A percentile compares a stretch with the other conserved stretches of the same genome.
phyloP scores from a whole-genome alignment of 345 rosid genomes.

The Isatis tinctoria region DNA sequence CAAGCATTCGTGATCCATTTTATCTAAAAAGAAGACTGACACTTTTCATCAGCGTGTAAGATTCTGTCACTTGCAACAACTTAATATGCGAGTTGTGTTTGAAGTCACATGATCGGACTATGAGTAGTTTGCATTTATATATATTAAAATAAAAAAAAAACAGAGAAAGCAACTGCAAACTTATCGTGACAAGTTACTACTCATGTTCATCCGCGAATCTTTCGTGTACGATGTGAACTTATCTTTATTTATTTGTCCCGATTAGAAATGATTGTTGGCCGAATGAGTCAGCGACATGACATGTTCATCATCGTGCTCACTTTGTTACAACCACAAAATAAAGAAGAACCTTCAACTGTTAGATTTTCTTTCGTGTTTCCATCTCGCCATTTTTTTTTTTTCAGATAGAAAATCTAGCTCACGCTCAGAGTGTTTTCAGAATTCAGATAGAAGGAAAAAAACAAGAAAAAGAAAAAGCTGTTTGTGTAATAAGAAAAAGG shows the following conservation, averaged over 20 bases:
- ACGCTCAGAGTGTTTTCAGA: not conserved
- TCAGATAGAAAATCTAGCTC: not conserved
- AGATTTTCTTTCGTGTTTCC: not conserved
- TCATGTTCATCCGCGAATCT: slow-evolving; percentile 1
- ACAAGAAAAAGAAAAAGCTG: not conserved
- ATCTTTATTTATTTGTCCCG: not conserved
- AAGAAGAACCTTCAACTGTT: not conserved
- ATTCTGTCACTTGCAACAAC: not conserved
- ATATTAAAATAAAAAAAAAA: not conserved
- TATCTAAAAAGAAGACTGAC: not conserved
- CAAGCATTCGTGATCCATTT: not conserved
- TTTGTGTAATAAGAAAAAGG: not conserved
- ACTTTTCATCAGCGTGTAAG: not conserved
- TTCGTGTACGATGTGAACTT: slow-evolving; percentile 13
- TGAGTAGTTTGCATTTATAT: not conserved
- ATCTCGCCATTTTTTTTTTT: not conserved
- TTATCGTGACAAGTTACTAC: not conserved
- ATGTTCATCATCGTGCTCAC: slow-evolving; percentile 9
- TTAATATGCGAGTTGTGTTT: not conserved
- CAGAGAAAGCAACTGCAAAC: slow-evolving; percentile 5
- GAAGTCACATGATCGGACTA: not conserved
- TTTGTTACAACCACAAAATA: not conserved
- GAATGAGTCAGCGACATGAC: slow-evolving; percentile 13
- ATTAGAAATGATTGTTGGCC: not conserved
- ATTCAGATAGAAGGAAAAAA: not conserved